Percentiles rank a stretch among this genome's conserved stretches.
Evolutionary conservation across 371 early-diverging fungal species (phyloP).

Genomic region (Zopfochytrium polystomum): DNA sequence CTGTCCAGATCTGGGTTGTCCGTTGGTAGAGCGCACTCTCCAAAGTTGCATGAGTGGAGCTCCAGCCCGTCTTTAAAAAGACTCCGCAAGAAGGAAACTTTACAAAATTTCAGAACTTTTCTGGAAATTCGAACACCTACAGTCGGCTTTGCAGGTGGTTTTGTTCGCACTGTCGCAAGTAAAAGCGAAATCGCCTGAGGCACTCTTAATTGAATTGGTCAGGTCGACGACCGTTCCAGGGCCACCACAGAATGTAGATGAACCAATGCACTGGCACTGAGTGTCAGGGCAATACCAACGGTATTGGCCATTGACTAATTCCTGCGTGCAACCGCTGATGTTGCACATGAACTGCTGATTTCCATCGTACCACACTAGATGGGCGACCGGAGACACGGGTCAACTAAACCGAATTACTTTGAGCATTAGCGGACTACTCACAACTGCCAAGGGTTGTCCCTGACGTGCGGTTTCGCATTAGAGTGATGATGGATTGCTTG

Average conservation of each 20-base stretch:
- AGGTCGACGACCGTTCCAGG: constrained; percentile 46
- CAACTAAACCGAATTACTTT: constrained; percentile 22
- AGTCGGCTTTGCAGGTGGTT: constrained; percentile 17
- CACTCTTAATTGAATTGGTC: constrained; percentile 44
- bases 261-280: constrained; percentile 55
- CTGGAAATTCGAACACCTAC: constrained; percentile 39
- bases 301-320: constrained; percentile 30
- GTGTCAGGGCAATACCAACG: constrained; percentile 43
- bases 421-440: too few species aligned
- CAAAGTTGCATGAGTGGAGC: constrained; percentile 51
- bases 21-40: constrained; percentile 51
- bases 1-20: constrained; percentile 26
- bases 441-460: too few species aligned
- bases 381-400: background rate
- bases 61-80: constrained; percentile 59
- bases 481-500: constrained; percentile 17
- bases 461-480: constrained; percentile 24
- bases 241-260: constrained; percentile 60
- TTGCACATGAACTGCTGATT: constrained; percentile 60
- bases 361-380: constrained; percentile 51
- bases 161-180: constrained; percentile 46
- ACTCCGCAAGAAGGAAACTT: constrained; percentile 51
- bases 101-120: constrained; percentile 29
- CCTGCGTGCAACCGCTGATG: constrained; percentile 52
- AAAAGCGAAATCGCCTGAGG: constrained; percentile 46